Conservation (phyloP, 441 rosid species). For the Gossypium laxum region DNA sequence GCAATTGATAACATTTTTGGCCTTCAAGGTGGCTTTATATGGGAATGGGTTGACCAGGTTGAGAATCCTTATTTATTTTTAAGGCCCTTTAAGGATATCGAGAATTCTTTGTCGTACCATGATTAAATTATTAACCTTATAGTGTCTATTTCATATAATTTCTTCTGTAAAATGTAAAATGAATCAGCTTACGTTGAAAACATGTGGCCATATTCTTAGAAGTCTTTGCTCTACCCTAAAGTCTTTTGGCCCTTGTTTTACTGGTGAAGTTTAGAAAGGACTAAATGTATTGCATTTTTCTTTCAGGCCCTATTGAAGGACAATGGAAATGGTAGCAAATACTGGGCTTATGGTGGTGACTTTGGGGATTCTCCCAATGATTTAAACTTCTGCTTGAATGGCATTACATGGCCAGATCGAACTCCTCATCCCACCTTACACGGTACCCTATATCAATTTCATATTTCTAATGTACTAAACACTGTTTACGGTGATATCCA, state of each 20-base stretch:
- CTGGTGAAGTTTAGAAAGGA: not conserved
- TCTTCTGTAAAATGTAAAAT: not conserved
- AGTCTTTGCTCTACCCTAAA: not conserved
- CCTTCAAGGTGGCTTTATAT: slow-evolving; percentile 97
- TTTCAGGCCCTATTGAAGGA: slow-evolving; percentile 71
- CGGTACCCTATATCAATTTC: slow-evolving; percentile 38
- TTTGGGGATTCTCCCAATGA: slow-evolving; percentile 93
- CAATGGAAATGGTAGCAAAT: slow-evolving; percentile 51
- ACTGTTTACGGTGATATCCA: slow-evolving; percentile 8
- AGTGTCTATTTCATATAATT: not conserved
- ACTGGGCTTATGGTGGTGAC: slow-evolving; percentile 98
- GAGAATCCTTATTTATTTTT: slow-evolving; percentile 12
- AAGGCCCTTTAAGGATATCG: not conserved
- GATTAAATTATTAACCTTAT: not conserved
- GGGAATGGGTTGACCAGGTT: slow-evolving; percentile 99
- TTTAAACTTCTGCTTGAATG: slow-evolving; percentile 84
- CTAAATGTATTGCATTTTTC: slow-evolving; percentile 17
- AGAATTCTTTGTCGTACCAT: not conserved
- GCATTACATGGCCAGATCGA: slow-evolving; percentile 88
- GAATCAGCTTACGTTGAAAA: not conserved
- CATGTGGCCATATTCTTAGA: not conserved
- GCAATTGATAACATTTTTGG: slow-evolving; percentile 88
- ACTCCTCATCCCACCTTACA: slow-evolving; percentile 85
- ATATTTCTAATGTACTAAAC: not conserved
- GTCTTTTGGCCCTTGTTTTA: not conserved